phyloP scores from a whole-genome alignment of 352 stramenopile species.

The Sclerospora graminicola region DNA sequence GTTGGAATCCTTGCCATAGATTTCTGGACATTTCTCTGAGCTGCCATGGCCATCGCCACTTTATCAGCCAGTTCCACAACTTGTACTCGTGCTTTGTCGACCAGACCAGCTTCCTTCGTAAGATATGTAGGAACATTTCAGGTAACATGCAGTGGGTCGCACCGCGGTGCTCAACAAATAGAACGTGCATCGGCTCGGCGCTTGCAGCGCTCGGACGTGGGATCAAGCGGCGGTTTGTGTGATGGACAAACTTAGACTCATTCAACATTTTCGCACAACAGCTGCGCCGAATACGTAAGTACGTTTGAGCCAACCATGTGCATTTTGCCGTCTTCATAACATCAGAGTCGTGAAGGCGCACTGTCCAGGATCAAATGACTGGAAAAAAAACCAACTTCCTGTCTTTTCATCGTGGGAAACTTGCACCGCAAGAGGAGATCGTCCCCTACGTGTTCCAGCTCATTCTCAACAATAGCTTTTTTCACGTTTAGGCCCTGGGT shows the following conservation, averaged over 20 bases:
- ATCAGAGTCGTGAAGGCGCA: slow-evolving; percentile 8
- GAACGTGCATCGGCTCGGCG: slow-evolving; percentile 14
- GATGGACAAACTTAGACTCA: slow-evolving; percentile 11
- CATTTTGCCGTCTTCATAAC: slow-evolving; percentile 15
- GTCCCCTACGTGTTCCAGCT: slow-evolving; percentile 8
- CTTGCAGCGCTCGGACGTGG: slow-evolving; percentile 6
- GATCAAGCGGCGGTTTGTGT: slow-evolving; percentile 14
- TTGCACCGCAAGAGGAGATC: slow-evolving; percentile 11
- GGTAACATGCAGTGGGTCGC: slow-evolving; percentile 7
- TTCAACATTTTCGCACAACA: slow-evolving; percentile 11
- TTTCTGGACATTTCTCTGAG: not conserved
- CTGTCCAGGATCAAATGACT: slow-evolving; percentile 14
- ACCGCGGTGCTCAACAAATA: slow-evolving; percentile 20
- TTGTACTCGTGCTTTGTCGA: slow-evolving; percentile 6
- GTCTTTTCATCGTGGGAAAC: slow-evolving; percentile 6
- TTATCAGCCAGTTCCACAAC: not conserved
- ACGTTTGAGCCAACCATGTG: slow-evolving; percentile 11
- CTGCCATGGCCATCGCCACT: not conserved
- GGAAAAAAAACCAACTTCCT: slow-evolving; percentile 9
- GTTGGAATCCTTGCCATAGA: slow-evolving; percentile 1
- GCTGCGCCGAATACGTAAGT: slow-evolving; percentile 6
- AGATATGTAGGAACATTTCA: slow-evolving; percentile 3
- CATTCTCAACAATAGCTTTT: too few species aligned
- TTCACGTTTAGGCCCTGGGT: too few species aligned
- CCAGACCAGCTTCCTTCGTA: slow-evolving; percentile 7